Evolutionary conservation across 2,329 filamentous ascomycete genomes (phyloP).

Genomic region (Conoideocrella luteorostrata): DNA sequence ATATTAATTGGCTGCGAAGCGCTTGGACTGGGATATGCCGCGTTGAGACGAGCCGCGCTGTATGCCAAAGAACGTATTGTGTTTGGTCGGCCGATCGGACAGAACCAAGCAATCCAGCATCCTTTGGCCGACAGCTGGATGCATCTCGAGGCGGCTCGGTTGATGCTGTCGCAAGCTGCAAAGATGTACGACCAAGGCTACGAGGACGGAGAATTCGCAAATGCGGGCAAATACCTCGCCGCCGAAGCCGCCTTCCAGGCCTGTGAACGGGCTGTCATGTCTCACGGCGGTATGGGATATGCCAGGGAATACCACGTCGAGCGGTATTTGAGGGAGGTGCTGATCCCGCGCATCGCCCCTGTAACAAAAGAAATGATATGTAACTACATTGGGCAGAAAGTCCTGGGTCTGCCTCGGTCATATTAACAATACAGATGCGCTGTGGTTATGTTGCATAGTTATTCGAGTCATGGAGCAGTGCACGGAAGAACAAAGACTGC

Average conservation of each 20-base stretch:
- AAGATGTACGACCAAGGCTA: slow-evolving; percentile 51
- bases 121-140: slow-evolving; percentile 61
- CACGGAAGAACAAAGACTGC: no score
- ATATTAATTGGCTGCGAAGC: slow-evolving; percentile 74
- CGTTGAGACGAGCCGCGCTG: slow-evolving; percentile 51
- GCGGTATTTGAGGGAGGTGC: slow-evolving; percentile 57
- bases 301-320: slow-evolving; percentile 60
- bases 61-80: slow-evolving; percentile 64
- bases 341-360: slow-evolving; percentile 59
- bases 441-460: no score
- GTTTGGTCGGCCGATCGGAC: slow-evolving; percentile 58
- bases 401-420: slow-evolving; percentile 58
- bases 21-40: slow-evolving; percentile 71
- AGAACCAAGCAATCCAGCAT: slow-evolving; percentile 60
- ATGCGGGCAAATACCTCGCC: slow-evolving; percentile 66
- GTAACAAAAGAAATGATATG: slow-evolving; percentile 68
- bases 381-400: slow-evolving; percentile 66
- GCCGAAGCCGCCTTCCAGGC: slow-evolving; percentile 58
- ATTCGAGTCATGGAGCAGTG: no score
- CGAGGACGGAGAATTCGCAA: slow-evolving; percentile 56
- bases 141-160: slow-evolving; percentile 57
- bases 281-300: slow-evolving; percentile 60
- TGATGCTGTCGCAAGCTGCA: slow-evolving; percentile 60
- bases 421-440: no score
- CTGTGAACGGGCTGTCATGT: slow-evolving; percentile 54